A percentile compares a stretch with the other conserved stretches of the same genome.
phyloP scores from a whole-genome alignment of 179 eudicot species.

The Heliamphora pulchella region DNA sequence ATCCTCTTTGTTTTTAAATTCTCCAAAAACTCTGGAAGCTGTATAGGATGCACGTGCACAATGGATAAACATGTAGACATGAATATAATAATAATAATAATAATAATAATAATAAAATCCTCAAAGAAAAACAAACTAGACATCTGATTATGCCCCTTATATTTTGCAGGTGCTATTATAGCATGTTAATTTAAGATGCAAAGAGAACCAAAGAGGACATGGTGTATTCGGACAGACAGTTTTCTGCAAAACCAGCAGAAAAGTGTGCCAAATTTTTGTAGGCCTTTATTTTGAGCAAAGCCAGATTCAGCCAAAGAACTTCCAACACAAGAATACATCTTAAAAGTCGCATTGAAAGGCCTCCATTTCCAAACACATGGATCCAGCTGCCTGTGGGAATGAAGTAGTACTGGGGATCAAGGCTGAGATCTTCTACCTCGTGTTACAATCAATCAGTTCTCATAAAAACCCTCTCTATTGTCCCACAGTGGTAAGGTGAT shows the following conservation, averaged over 20 bases:
- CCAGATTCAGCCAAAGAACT: neutral
- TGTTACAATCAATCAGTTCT: too few relatives aligned
- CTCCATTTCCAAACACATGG: neutral
- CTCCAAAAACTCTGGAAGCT: conserved; percentile 65
- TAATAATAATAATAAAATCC: neutral
- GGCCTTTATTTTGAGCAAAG: neutral
- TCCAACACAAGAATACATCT: neutral
- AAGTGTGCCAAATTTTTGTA: neutral
- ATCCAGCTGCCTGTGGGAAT: neutral
- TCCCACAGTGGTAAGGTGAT: too few relatives aligned
- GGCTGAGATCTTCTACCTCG: too few relatives aligned
- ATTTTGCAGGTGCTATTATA: too few relatives aligned
- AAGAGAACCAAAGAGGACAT: neutral
- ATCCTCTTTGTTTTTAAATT: conserved; percentile 56
- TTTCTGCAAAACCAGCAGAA: neutral
- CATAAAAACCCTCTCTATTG: too few relatives aligned
- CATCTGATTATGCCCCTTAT: neutral
- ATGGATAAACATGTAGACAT: neutral
- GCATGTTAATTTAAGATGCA: neutral
- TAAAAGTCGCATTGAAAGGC: neutral
- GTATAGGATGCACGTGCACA: conserved; percentile 15
- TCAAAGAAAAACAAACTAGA: neutral
- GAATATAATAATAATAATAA: neutral
- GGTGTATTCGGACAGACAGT: neutral
- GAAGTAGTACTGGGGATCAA: neutral